These are phyloP conservation scores for Circinella minor DNA, from an alignment of 371 early-diverging fungal species.

Conservation along the genomic window DNA sequence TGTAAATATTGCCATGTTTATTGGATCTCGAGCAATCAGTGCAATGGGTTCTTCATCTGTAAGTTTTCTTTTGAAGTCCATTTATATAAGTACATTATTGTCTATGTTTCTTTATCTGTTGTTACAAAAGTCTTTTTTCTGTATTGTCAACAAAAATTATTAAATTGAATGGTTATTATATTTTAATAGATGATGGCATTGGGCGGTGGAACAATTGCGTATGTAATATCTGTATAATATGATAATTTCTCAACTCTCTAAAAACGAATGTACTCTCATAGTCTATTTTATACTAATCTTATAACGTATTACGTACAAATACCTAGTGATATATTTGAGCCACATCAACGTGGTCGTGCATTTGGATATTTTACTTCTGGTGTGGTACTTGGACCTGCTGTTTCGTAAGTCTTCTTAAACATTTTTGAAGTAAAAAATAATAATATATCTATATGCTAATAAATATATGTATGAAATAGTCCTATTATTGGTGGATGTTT, in stretches of 20 bases:
- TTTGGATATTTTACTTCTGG: conserved; percentile 38
- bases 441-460: too few species aligned
- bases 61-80: background rate
- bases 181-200: conserved; percentile 39
- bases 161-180: background rate
- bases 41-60: conserved; percentile 33
- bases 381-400: conserved; percentile 36
- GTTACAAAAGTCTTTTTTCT: too few species aligned
- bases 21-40: conserved; percentile 32
- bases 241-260: too few species aligned
- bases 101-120: too few species aligned
- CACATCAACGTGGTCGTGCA: conserved; percentile 50
- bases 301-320: background rate
- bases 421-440: too few species aligned
- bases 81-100: too few species aligned
- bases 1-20: conserved; percentile 29
- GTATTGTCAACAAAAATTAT: background rate
- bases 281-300: too few species aligned
- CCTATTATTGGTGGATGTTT: conserved; percentile 55
- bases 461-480: conserved; percentile 13
- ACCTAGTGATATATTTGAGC: conserved; percentile 41
- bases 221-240: background rate
- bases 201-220: conserved; percentile 55
- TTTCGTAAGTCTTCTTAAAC: conserved; percentile 20
- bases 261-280: too few species aligned